Percentiles rank a stretch among this genome's conserved stretches.
Conservation (phyloP, 208 protist genomes). For the Acanthamoeba healyi region DNA sequence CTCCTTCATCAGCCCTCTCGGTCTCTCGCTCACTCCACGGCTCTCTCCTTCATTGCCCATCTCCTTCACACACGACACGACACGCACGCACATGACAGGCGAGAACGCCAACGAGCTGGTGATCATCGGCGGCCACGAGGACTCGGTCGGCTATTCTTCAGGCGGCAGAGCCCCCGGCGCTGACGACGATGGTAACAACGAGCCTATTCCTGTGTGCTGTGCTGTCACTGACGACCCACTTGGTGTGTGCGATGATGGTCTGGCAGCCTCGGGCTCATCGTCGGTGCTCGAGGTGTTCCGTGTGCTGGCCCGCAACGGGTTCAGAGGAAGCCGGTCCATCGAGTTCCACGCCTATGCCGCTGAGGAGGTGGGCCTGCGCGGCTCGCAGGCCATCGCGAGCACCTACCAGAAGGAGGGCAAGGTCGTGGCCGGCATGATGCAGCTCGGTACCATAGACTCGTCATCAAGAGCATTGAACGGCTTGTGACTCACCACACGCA, state of each 20-base stretch:
- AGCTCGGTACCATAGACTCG: slow-evolving; percentile 77
- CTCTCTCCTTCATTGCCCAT: not conserved
- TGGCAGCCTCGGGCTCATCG: slow-evolving; percentile 68
- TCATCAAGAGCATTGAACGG: too few species aligned
- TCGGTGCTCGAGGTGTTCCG: slow-evolving; percentile 83
- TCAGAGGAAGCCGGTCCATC: slow-evolving; percentile 72
- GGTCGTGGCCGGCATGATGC: slow-evolving; percentile 79
- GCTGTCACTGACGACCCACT: not conserved
- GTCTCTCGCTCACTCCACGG: not conserved
- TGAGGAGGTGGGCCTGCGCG: slow-evolving; percentile 80
- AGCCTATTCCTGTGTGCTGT: not conserved
- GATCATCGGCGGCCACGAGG: slow-evolving; percentile 80
- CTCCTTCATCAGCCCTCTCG: not conserved
- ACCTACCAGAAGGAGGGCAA: slow-evolving; percentile 71
- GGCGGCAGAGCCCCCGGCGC: slow-evolving; percentile 50
- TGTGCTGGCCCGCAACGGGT: slow-evolving; percentile 72
- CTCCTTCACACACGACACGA: not conserved
- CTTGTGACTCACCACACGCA: too few species aligned
- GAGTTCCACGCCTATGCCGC: slow-evolving; percentile 83
- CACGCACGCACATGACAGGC: slow-evolving; percentile 30
- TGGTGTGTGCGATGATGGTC: too few species aligned
- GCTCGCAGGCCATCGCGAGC: slow-evolving; percentile 79
- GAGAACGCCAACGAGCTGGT: slow-evolving; percentile 73
- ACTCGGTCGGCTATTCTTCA: slow-evolving; percentile 39
- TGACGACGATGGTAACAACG: slow-evolving; percentile 33